phyloP scores from a whole-genome alignment of 2,329 filamentous ascomycete species.

The Zarea fungicola region DNA sequence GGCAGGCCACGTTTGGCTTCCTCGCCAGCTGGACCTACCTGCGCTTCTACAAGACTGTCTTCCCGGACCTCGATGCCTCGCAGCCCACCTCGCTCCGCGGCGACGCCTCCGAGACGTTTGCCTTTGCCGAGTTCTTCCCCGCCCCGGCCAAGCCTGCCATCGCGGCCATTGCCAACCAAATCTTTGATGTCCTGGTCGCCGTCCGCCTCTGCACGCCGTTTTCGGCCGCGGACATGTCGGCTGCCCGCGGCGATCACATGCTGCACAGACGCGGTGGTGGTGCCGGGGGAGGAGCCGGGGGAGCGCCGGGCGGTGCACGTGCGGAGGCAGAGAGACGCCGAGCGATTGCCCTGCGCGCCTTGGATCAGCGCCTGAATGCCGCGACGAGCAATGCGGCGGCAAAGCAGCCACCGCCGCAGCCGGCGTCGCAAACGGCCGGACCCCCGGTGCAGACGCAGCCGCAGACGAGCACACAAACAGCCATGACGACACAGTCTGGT shows the following conservation, averaged over 20 bases:
- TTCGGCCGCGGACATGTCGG: constrained; percentile 71
- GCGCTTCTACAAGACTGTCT: constrained; percentile 82
- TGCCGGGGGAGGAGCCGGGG: neutral
- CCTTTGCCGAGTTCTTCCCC: constrained; percentile 94
- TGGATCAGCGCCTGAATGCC: constrained; percentile 89
- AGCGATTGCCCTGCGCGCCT: constrained; percentile 80
- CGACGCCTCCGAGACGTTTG: constrained; percentile 93
- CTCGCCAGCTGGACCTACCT: constrained; percentile 91
- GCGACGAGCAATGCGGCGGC: constrained; percentile 53
- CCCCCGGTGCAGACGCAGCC: constrained; percentile 54
- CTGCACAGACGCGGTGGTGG: constrained; percentile 40
- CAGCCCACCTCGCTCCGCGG: constrained; percentile 65
- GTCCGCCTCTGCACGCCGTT: constrained; percentile 81
- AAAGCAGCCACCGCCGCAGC: constrained; percentile 17
- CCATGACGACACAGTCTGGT: constrained; percentile 47
- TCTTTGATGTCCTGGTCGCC: constrained; percentile 71
- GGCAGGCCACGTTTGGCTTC: constrained; percentile 77
- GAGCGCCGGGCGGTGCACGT: constrained; percentile 59
- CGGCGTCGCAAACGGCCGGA: constrained; percentile 39
- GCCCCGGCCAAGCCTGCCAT: constrained; percentile 74
- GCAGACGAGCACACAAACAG: constrained; percentile 49
- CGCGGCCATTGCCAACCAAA: constrained; percentile 62
- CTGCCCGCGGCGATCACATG: constrained; percentile 59
- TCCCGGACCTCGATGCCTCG: constrained; percentile 61
- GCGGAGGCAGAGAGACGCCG: constrained; percentile 89